Evolutionary conservation across 2,329 filamentous ascomycete species (phyloP), one percentile per base, ranked within the genome.

Genomic region (Aspergillus ruber): DNA sequence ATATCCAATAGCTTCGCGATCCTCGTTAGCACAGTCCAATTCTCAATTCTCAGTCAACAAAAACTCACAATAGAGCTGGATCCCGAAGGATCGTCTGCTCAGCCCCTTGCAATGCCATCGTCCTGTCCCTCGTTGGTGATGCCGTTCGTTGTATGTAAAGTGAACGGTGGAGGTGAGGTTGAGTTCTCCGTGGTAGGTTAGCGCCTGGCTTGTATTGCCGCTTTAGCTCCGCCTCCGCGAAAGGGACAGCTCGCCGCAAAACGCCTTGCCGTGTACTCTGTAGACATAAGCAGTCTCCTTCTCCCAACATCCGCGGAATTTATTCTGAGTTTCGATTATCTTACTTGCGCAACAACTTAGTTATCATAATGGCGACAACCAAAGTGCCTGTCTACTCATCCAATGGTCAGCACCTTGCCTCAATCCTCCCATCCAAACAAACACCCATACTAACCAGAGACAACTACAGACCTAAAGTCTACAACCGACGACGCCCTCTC

Each of bases 41-140:
- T 41, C 47, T 23, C n/a, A 38, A 47, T 42, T 23, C 45, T 44
- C 21, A 32, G 12, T 20, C 29, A 12, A 32, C 42, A 12, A 41
- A 46, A 21, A 56, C 88, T 66, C 76, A 97, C 93, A 98, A 95
- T 56, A 98, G 79, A 73, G 95, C 90, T 64, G 93, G 91, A 86
- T 98, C 94, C 81, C 93, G 75, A 75, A 95, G 87, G 81, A 98
- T 96, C 76, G 90, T 93, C 78, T 98, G 93, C 59, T 88, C 85
- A 56, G 86, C 81, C 57, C 86, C 78, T 74, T 93, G 69, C 49
- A 70, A 84, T 61, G 86, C 86, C 91, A 97, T 97, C 45, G 55
- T 74, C 64, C 55, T 20, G 36, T 18, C 10, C 36, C 10, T 18
- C n/a, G 7, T 7, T 20, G 36, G 15, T 39, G 36, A 35, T 35